Evolutionary conservation across 176 grass and related monocot species (phyloP), one percentile per base, ranked within the genome.

Genomic region (Thalia dealbata): DNA sequence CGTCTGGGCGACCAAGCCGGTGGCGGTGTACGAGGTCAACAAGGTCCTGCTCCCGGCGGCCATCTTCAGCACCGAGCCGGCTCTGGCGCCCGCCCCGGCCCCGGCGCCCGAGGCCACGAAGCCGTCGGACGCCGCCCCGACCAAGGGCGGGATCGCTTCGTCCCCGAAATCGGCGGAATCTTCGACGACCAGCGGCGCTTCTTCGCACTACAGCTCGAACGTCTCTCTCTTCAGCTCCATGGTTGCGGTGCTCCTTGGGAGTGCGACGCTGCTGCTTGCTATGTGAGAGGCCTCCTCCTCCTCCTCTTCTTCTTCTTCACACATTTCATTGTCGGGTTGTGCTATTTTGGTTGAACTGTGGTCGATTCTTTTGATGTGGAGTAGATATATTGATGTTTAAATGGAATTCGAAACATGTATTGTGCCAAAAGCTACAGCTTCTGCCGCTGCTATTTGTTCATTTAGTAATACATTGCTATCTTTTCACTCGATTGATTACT

Each of bases 51-150:
- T 90, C 62, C 81, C 78, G 16, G 6, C 16, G 52, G 46, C 78
- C 50, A 67, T 86, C 71, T 90, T 90, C 81, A 72, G 74, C 50
- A 73, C 78, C 12, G 52, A 83, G 38, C 88, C 84, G 16, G 21
- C 73, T 4, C 32, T 89, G 5, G 63, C 80, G 10, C 79, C 82
- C 0, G 72, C 64, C 19, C 71, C 75, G 0, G 76, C 78, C 0
- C 80, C 84, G 0, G 74, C 78, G 3, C 81, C 70, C 6, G 70
- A 72, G 22, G 19, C 70, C 12, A 52, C 7, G 12, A 72, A 72
- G 15, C 45, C 70, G 18, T 52, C 70, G 3, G 70, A 72, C 42
- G 3, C 30, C 19, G 45, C 70, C 30, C 70, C 70, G 4, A 3
- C 70, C 70, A 26, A 30, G 25, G 28, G 70, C 28, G 70, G 10